Evolutionary conservation across 768 basidiomycete species (phyloP).

Genomic region (Daedaleopsis nitida): DNA sequence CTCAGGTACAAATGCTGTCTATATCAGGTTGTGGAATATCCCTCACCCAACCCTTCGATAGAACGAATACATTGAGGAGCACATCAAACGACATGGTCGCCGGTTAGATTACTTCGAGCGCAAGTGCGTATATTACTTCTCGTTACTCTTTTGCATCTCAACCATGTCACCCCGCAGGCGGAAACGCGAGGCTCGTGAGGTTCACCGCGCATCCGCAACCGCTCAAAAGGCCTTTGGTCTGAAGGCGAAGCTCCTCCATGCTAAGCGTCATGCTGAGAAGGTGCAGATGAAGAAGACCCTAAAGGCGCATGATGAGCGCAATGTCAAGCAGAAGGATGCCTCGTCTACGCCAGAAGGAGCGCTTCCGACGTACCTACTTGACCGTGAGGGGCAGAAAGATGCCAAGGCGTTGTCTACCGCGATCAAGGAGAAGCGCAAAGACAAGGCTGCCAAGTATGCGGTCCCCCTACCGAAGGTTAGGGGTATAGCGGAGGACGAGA

Average conservation of each 20-base stretch:
- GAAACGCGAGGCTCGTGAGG: slow-evolving; percentile 79
- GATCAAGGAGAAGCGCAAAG: slow-evolving; percentile 98
- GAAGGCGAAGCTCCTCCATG: slow-evolving; percentile 97
- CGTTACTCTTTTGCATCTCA: neutral
- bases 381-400: slow-evolving; percentile 97
- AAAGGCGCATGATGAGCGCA: slow-evolving; percentile 98
- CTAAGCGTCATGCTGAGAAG: slow-evolving; percentile 95
- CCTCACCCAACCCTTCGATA: slow-evolving; percentile 35
- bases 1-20: slow-evolving; percentile 52
- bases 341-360: slow-evolving; percentile 86
- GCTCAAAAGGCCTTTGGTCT: slow-evolving; percentile 96
- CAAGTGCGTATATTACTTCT: slow-evolving; percentile 57
- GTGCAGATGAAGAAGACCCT: slow-evolving; percentile 99
- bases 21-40: neutral
- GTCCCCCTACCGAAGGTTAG: slow-evolving; percentile 96
- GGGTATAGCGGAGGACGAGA: slow-evolving; percentile 98
- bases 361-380: slow-evolving; percentile 92
- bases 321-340: slow-evolving; percentile 91
- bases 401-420: slow-evolving; percentile 95
- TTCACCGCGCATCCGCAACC: slow-evolving; percentile 72
- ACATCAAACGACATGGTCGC: slow-evolving; percentile 95
- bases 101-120: slow-evolving; percentile 95
- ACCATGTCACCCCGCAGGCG: slow-evolving; percentile 49
- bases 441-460: slow-evolving; percentile 97
- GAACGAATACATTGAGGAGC: slow-evolving; percentile 99